Conservation (phyloP, 371 early-diverging fungal genomes). For the Mucor velutinosus region DNA sequence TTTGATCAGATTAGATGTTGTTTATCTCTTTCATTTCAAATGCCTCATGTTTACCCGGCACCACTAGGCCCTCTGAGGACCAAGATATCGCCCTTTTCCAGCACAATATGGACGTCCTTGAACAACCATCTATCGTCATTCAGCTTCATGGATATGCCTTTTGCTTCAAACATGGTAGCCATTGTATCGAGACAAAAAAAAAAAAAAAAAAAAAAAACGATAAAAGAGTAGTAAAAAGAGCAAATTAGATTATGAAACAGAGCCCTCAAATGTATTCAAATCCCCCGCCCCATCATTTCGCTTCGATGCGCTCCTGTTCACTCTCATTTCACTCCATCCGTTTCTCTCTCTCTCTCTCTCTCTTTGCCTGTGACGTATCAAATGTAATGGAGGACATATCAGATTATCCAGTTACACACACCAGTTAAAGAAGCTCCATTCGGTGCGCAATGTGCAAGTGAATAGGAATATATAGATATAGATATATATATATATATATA, state of each 20-base stretch:
- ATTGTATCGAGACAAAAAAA: conserved; percentile 3
- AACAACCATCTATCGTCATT: conserved; percentile 61
- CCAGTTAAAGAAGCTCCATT: neutral
- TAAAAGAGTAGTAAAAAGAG: conserved; percentile 6
- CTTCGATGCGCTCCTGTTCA: neutral
- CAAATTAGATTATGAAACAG: conserved; percentile 1
- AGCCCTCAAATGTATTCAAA: neutral
- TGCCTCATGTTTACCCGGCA: conserved; percentile 56
- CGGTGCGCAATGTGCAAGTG: neutral
- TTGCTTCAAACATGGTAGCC: conserved; percentile 23
- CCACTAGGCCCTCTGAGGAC: conserved; percentile 77
- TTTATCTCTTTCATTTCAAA: neutral
- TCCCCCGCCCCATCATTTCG: neutral
- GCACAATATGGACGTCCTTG: conserved; percentile 55
- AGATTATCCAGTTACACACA: neutral
- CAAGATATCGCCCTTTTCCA: conserved; percentile 61
- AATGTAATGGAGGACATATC: neutral
- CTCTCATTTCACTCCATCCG: too few species aligned
- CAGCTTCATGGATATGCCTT: conserved; percentile 32
- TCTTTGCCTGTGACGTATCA: neutral
- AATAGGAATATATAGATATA: neutral
- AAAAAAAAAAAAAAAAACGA: too few species aligned
- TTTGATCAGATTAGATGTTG: neutral
- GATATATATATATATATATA: too few species aligned
- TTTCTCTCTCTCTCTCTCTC: too few species aligned